Evolutionary conservation across 192 early-diverging fungal species (phyloP).

Genomic region (Coemansia sp.): DNA sequence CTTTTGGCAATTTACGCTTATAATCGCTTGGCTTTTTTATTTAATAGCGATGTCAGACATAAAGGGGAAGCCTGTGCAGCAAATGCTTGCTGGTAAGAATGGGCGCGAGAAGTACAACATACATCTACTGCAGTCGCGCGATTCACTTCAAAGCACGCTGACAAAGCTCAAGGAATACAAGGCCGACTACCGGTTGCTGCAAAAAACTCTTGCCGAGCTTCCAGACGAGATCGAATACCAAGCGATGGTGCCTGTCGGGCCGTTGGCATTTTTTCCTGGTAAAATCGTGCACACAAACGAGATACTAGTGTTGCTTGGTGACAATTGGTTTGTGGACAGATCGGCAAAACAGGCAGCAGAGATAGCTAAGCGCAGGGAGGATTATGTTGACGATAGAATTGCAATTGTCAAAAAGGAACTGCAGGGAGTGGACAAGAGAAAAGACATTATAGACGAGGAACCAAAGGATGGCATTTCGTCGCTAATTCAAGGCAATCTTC

Average conservation of each 20-base stretch:
- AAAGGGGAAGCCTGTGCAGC: neutral
- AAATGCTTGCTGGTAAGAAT: neutral
- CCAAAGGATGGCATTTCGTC: neutral
- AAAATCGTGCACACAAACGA: conserved; percentile 92
- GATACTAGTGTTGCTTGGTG: conserved; percentile 82
- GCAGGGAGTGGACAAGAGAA: conserved; percentile 6
- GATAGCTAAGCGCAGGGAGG: conserved; percentile 65
- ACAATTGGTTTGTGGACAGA: conserved; percentile 88
- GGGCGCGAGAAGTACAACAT: conserved; percentile 16
- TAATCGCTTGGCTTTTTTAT: too few relatives aligned
- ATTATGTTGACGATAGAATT: conserved; percentile 45
- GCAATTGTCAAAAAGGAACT: conserved; percentile 13
- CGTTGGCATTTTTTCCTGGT: conserved; percentile 87
- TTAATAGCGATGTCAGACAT: neutral
- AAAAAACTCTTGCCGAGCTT: conserved; percentile 21
- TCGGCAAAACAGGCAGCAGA: conserved; percentile 71
- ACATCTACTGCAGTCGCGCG: conserved; percentile 9
- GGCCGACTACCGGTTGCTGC: conserved; percentile 38
- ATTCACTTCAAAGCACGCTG: conserved; percentile 14
- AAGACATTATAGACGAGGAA: neutral
- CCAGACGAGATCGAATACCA: conserved; percentile 36
- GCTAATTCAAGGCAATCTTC: conserved; percentile 3
- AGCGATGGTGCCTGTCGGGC: conserved; percentile 73
- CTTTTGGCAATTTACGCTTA: neutral
- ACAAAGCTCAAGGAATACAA: conserved; percentile 34